Evolutionary conservation across 2,329 filamentous ascomycete genomes (phyloP).

Genomic region (Sarocladium oryzae): DNA sequence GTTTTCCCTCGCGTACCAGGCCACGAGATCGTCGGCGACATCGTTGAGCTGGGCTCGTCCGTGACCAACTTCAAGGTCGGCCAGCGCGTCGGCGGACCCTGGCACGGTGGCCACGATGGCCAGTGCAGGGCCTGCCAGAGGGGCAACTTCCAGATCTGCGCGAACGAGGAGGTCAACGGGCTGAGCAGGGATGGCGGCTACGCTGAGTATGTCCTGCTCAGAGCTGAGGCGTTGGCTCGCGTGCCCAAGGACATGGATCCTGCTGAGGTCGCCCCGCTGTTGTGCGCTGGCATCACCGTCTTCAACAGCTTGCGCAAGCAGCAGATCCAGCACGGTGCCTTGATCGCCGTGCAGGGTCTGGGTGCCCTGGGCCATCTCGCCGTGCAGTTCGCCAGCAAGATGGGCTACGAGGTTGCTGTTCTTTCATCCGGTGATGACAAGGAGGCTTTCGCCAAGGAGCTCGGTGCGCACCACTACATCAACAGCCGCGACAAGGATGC

Average conservation of each 20-base stretch:
- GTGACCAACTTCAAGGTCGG: slow-evolving; percentile 56
- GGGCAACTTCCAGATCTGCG: slow-evolving; percentile 63
- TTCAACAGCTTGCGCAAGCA: slow-evolving; percentile 54
- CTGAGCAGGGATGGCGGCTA: slow-evolving; percentile 61
- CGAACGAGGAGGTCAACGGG: slow-evolving; percentile 57
- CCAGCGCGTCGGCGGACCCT: slow-evolving; percentile 54
- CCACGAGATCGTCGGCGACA: slow-evolving; percentile 64
- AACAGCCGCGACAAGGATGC: slow-evolving; percentile 46
- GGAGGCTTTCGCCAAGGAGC: slow-evolving; percentile 53
- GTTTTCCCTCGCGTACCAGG: slow-evolving; percentile 58
- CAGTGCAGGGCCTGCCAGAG: slow-evolving; percentile 57
- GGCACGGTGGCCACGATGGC: slow-evolving; percentile 48
- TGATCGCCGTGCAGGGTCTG: slow-evolving; percentile 59
- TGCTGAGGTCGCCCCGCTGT: slow-evolving; percentile 49
- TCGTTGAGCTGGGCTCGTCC: slow-evolving; percentile 52
- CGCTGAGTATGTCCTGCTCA: slow-evolving; percentile 55
- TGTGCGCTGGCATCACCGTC: slow-evolving; percentile 60
- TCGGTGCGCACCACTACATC: slow-evolving; percentile 39
- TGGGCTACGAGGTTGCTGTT: slow-evolving; percentile 69
- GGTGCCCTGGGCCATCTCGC: slow-evolving; percentile 73
- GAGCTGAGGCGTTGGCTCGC: slow-evolving; percentile 52
- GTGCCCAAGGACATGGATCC: slow-evolving; percentile 48
- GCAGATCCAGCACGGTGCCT: slow-evolving; percentile 42
- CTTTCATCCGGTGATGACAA: slow-evolving; percentile 62
- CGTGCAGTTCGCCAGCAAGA: slow-evolving; percentile 67